Evolutionary conservation across 2,329 filamentous ascomycete genomes (phyloP).

Genomic region (Tolypocladium guangdongense): DNA sequence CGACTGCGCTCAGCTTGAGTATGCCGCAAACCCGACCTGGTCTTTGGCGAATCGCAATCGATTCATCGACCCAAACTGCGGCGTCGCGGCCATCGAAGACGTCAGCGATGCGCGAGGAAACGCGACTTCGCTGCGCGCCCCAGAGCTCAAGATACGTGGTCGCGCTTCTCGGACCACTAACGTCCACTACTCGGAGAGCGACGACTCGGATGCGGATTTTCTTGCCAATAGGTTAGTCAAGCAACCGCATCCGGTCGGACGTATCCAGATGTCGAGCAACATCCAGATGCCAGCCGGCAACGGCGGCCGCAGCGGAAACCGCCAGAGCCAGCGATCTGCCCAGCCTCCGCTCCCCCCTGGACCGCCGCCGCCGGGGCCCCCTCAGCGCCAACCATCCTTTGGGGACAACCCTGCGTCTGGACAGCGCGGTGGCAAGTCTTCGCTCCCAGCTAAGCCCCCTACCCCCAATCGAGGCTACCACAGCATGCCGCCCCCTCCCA

Average conservation of each 20-base stretch:
- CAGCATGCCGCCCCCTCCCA: constrained; percentile 17
- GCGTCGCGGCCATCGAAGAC: constrained; percentile 26
- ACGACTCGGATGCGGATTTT: constrained; percentile 35
- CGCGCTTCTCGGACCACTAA: constrained; percentile 24
- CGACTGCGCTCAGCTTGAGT: constrained; percentile 33
- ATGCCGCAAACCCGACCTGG: constrained; percentile 35
- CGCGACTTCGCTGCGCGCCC: constrained; percentile 10
- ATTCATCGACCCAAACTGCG: constrained; percentile 37
- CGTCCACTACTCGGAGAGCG: constrained; percentile 35
- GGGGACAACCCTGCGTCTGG: constrained; percentile 4
- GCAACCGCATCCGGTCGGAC: constrained; percentile 17
- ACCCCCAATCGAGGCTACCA: constrained; percentile 13
- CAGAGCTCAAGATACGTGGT: constrained; percentile 22
- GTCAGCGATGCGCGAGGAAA: constrained; percentile 11
- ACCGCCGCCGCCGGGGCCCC: constrained; percentile 21
- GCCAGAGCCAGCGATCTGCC: constrained; percentile 6
- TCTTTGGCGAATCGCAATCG: constrained; percentile 34
- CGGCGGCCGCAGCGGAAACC: constrained; percentile 5
- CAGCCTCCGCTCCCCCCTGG: constrained; percentile 29
- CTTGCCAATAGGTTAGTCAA: constrained; percentile 23
- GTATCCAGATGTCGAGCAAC: constrained; percentile 29
- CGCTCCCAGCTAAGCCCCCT: constrained; percentile 20
- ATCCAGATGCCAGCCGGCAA: constrained; percentile 23
- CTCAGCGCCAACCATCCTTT: constrained; percentile 2
- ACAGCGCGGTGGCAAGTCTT: constrained; percentile 8